Percentiles rank a stretch among this genome's conserved stretches.
Conservation (phyloP, 257 asterid species). For the Paulownia fortunei region DNA sequence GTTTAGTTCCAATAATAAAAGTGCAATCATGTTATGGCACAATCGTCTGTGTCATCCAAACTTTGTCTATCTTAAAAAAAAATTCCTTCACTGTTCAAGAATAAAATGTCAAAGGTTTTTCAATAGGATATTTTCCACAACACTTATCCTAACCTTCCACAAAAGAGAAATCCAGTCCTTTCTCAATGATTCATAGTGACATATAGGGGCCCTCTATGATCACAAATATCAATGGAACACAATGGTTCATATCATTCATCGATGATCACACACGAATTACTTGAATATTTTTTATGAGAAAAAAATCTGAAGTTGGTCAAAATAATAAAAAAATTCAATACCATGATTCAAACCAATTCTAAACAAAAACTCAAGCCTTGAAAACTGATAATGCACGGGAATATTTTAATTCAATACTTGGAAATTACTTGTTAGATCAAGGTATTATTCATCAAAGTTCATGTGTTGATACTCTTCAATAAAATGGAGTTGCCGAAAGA, state of each 20-base stretch:
- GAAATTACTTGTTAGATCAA: background rate
- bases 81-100: background rate
- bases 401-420: background rate
- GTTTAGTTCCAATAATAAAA: background rate
- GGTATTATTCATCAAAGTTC: constrained; percentile 1
- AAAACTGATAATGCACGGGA: constrained; percentile 2
- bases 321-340: background rate
- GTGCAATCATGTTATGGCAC: constrained; percentile 1
- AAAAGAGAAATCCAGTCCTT: too few relatives aligned
- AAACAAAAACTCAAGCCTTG: background rate
- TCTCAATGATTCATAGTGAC: constrained; percentile 2
- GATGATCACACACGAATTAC: constrained; percentile 11
- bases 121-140: too few relatives aligned
- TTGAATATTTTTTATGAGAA: background rate
- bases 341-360: background rate
- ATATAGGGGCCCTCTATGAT: background rate
- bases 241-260: background rate
- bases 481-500: background rate
- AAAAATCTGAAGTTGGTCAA: background rate
- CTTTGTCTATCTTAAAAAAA: background rate
- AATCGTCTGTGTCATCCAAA: constrained; percentile 21
- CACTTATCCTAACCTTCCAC: too few relatives aligned
- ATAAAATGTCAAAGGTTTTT: background rate
- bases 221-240: background rate
- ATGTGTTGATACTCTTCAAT: background rate